Conservation (phyloP, 495 filamentous ascomycete genomes). For the Aspergillus wentii region DNA sequence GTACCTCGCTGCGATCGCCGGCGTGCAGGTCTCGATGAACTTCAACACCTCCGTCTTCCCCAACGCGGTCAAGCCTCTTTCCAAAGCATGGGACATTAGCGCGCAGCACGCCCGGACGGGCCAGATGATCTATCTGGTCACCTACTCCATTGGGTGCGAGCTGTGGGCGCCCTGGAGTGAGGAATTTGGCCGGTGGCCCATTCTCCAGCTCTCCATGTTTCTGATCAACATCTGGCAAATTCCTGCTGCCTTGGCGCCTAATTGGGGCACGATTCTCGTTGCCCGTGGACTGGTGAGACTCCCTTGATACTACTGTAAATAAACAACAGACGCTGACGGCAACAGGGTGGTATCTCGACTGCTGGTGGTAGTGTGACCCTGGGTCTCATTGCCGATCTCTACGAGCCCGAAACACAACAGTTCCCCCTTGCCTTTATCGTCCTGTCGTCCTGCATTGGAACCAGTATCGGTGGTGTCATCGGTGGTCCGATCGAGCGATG, state of each 20-base stretch:
- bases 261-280: conserved; percentile 60
- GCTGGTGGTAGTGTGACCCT: conserved; percentile 77
- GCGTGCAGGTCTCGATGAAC: conserved; percentile 78
- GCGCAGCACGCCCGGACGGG: conserved; percentile 57
- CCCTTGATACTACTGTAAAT: neutral
- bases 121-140: conserved; percentile 64
- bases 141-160: conserved; percentile 74
- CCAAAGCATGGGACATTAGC: conserved; percentile 56
- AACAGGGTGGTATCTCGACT: conserved; percentile 43
- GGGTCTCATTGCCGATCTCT: conserved; percentile 75
- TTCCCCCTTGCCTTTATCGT: conserved; percentile 67
- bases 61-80: conserved; percentile 48
- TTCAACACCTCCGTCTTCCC: conserved; percentile 45
- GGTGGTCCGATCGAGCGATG: conserved; percentile 68
- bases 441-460: conserved; percentile 68
- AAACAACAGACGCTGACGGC: conserved; percentile 3
- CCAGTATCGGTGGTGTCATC: conserved; percentile 69
- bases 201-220: conserved; percentile 63
- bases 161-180: conserved; percentile 80
- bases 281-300: conserved; percentile 50
- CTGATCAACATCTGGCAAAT: conserved; percentile 73
- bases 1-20: conserved; percentile 64
- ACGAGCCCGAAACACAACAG: conserved; percentile 60
- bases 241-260: conserved; percentile 62
- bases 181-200: conserved; percentile 66